phyloP scores from a whole-genome alignment of 805 yeast genomes.

The Cyberlindnera euphorbiiphila region DNA sequence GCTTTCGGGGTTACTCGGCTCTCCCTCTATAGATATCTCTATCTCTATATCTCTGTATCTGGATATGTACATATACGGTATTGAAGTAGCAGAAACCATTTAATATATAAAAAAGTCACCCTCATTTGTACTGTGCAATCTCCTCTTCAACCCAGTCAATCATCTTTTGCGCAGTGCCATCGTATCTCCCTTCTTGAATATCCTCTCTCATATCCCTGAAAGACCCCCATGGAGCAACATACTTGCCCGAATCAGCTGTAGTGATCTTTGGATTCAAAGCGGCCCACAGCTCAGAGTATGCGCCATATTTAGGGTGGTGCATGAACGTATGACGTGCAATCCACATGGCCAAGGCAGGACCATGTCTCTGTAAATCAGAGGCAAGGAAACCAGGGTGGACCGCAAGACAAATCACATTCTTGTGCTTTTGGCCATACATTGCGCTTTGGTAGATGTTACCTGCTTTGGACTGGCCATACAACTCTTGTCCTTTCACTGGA shows the following conservation, averaged over 20 bases:
- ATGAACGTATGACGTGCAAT: not conserved
- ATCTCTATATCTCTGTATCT: too few relatives aligned
- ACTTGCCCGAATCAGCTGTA: slow-evolving; percentile 31
- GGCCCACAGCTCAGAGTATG: slow-evolving; percentile 41
- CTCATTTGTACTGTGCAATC: slow-evolving; percentile 12
- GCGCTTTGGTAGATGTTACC: slow-evolving; percentile 34
- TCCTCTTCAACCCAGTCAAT: slow-evolving; percentile 35
- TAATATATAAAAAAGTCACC: not conserved
- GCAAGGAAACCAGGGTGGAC: slow-evolving; percentile 40
- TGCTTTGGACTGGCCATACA: slow-evolving; percentile 43
- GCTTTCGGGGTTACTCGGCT: too few relatives aligned
- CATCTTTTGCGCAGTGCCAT: slow-evolving; percentile 31
- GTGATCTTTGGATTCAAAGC: slow-evolving; percentile 38
- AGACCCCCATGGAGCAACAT: slow-evolving; percentile 41
- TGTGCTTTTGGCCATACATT: slow-evolving; percentile 32
- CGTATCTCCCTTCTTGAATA: slow-evolving; percentile 30
- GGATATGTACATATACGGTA: not conserved
- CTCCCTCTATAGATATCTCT: too few relatives aligned
- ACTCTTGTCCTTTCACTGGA: slow-evolving; percentile 1
- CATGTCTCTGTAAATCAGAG: slow-evolving; percentile 33
- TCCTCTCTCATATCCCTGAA: slow-evolving; percentile 36
- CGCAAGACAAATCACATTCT: slow-evolving; percentile 31
- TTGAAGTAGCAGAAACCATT: not conserved
- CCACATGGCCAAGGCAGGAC: not conserved
- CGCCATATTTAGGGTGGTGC: slow-evolving; percentile 32